Evolutionary conservation across 2,329 filamentous ascomycete species (phyloP).

Genomic region (Botrytis tulipae): DNA sequence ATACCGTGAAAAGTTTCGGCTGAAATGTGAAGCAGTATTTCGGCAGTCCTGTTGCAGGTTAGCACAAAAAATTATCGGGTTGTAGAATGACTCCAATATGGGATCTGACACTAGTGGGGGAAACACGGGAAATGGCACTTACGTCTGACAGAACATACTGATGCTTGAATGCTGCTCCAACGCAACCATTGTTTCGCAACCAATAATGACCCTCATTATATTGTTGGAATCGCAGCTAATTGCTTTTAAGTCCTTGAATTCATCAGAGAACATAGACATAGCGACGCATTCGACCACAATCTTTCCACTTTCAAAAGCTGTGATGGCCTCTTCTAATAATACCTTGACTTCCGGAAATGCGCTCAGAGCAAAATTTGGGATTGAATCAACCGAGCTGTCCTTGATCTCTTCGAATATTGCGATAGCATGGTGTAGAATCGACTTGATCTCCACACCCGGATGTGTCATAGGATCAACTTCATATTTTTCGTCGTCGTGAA

Average conservation of each 20-base stretch:
- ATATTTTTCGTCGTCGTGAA: slow-evolving; percentile 17
- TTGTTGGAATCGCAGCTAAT: slow-evolving; percentile 26
- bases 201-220: slow-evolving; percentile 28
- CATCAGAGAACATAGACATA: slow-evolving; percentile 23
- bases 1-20: slow-evolving; percentile 11
- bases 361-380: slow-evolving; percentile 36
- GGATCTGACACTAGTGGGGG: background rate
- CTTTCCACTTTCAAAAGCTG: slow-evolving; percentile 29
- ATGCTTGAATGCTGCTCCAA: slow-evolving; percentile 27
- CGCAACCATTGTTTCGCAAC: slow-evolving; percentile 30
- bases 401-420: slow-evolving; percentile 14
- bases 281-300: slow-evolving; percentile 32
- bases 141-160: slow-evolving; percentile 31
- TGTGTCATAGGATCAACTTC: slow-evolving; percentile 13
- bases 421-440: slow-evolving; percentile 17
- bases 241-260: slow-evolving; percentile 27
- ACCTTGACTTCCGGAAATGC: slow-evolving; percentile 46
- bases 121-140: slow-evolving; percentile 10
- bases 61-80: background rate
- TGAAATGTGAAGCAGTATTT: slow-evolving; percentile 15
- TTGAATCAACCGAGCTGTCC: slow-evolving; percentile 17
- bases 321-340: slow-evolving; percentile 34
- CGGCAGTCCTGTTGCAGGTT: slow-evolving; percentile 9
- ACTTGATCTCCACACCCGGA: slow-evolving; percentile 16
- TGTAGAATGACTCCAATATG: background rate